Conservation (phyloP, 768 basidiomycete genomes). For the Mycena rosella region DNA sequence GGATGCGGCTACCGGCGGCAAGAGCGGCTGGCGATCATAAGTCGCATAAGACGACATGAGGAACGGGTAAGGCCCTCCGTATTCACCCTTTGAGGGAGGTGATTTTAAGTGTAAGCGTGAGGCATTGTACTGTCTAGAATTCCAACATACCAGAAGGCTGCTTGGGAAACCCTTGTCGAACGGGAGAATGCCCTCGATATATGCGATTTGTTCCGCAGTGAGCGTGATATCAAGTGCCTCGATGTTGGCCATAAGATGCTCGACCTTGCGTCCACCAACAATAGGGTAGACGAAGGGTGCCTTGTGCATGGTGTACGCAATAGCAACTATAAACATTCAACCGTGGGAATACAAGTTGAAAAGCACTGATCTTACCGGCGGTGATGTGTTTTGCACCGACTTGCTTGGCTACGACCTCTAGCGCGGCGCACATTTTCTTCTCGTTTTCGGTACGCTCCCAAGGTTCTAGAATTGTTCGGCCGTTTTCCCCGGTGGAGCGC, state of each 20-base stretch:
- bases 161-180: slow-evolving; percentile 54
- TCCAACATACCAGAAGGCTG: not conserved
- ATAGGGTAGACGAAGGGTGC: too few relatives aligned
- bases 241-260: slow-evolving; percentile 53
- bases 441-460: slow-evolving; percentile 56
- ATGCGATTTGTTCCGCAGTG: slow-evolving; percentile 49
- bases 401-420: slow-evolving; percentile 55
- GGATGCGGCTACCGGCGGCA: too few relatives aligned
- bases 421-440: slow-evolving; percentile 45
- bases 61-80: not conserved
- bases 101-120: not conserved
- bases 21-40: slow-evolving; percentile 8
- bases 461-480: slow-evolving; percentile 42
- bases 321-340: not conserved
- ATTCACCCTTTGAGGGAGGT: slow-evolving; percentile 2
- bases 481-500: slow-evolving; percentile 49
- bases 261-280: too few relatives aligned
- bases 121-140: too few relatives aligned
- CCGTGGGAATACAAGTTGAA: not conserved
- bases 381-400: slow-evolving; percentile 45
- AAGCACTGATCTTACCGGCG: not conserved
- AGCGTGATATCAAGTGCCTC: slow-evolving; percentile 56
- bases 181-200: slow-evolving; percentile 49
- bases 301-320: too few relatives aligned
- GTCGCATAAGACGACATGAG: not conserved